Conservation (phyloP, 1,139 yeast genomes). For the Saccharomycopsis hybrid region DNA sequence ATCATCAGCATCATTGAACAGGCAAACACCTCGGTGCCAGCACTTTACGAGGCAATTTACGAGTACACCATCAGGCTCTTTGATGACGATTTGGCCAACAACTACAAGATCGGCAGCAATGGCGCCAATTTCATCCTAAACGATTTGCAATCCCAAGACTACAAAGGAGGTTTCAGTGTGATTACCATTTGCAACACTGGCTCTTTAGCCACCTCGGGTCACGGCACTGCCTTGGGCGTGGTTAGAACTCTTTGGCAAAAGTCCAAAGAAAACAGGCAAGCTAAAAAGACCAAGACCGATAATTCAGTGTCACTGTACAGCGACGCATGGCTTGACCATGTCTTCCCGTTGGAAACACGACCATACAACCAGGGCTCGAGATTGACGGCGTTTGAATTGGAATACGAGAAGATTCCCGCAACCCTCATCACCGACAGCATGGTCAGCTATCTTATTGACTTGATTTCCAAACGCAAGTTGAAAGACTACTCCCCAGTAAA, state of each 20-base stretch:
- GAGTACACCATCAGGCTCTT: conserved; percentile 55
- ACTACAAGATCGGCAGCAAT: conserved; percentile 68
- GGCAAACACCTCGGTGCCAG: conserved; percentile 20
- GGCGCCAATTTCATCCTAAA: conserved; percentile 67
- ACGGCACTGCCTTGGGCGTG: conserved; percentile 94
- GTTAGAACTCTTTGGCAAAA: conserved; percentile 61
- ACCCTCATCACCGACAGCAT: conserved; percentile 87
- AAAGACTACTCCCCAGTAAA: conserved; percentile 42
- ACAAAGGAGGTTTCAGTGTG: conserved; percentile 65
- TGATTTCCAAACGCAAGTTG: conserved; percentile 21
- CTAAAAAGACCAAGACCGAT: conserved; percentile 21
- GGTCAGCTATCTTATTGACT: conserved; percentile 67
- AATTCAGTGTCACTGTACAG: too few species aligned
- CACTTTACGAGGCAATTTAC: conserved; percentile 36
- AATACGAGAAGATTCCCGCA: conserved; percentile 80
- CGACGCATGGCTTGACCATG: conserved; percentile 48
- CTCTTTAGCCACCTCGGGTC: conserved; percentile 93
- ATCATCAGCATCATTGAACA: conserved; percentile 32
- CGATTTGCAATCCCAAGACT: conserved; percentile 40
- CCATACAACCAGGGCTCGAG: conserved; percentile 97
- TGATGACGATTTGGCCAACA: conserved; percentile 71
- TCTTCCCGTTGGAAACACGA: conserved; percentile 87
- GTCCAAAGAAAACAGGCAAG: conserved; percentile 31
- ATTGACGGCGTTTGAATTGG: conserved; percentile 83
- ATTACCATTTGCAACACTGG: conserved; percentile 85